Conservation (phyloP, 2,329 filamentous ascomycete species). For the Alternaria sp. region DNA sequence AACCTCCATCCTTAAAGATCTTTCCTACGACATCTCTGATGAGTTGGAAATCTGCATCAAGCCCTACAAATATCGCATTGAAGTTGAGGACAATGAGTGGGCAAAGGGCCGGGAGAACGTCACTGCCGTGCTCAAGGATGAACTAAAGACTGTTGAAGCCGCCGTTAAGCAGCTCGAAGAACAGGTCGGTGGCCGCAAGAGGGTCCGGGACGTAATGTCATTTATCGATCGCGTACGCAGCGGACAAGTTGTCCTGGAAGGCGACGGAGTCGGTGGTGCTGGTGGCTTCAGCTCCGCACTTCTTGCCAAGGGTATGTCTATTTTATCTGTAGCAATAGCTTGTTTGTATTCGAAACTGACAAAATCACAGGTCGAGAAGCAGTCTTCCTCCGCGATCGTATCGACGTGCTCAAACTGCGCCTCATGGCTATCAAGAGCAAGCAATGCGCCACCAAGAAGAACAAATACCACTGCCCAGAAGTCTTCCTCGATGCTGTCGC, state of each 20-base stretch:
- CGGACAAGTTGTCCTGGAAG: constrained; percentile 85
- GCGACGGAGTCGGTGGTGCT: constrained; percentile 82
- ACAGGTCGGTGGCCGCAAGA: constrained; percentile 80
- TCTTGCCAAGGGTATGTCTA: constrained; percentile 75
- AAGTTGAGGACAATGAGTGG: constrained; percentile 93
- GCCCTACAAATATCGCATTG: constrained; percentile 97
- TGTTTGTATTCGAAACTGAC: constrained; percentile 12
- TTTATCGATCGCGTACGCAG: constrained; percentile 92
- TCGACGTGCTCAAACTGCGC: constrained; percentile 90
- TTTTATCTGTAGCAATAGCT: neutral
- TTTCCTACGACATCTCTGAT: constrained; percentile 96
- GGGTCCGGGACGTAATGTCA: constrained; percentile 85
- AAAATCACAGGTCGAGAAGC: constrained; percentile 78
- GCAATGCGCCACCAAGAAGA: constrained; percentile 82
- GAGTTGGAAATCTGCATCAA: constrained; percentile 99
- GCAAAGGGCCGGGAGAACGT: constrained; percentile 83
- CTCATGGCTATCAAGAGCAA: constrained; percentile 87
- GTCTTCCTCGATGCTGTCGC: constrained; percentile 98
- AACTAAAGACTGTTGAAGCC: constrained; percentile 83
- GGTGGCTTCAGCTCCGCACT: constrained; percentile 92
- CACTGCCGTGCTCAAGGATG: constrained; percentile 80
- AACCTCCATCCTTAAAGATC: constrained; percentile 87
- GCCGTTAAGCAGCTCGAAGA: constrained; percentile 81
- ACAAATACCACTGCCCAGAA: constrained; percentile 97
- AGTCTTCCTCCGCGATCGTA: constrained; percentile 90